Conservation (phyloP, 2,329 filamentous ascomycete species). For the Cercospora brassicicola region DNA sequence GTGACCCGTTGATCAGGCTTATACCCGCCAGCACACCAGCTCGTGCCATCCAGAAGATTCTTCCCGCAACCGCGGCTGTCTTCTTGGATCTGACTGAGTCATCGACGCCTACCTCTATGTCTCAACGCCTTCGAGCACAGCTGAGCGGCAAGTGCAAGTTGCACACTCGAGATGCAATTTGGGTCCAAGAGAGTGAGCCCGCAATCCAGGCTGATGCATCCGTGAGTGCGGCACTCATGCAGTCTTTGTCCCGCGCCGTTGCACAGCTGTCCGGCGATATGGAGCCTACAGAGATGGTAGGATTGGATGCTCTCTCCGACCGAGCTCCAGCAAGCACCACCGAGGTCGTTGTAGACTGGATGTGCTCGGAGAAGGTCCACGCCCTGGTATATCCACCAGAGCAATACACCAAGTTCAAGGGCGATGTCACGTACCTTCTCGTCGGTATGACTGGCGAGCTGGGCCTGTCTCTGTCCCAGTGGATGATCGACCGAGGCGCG, state of each 20-base stretch:
- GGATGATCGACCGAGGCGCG: slow-evolving; percentile 38
- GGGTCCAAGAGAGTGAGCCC: neutral
- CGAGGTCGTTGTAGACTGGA: neutral
- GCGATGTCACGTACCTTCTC: slow-evolving; percentile 2
- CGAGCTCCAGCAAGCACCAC: neutral
- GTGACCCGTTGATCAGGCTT: neutral
- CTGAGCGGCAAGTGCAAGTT: neutral
- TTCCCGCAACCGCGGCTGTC: neutral
- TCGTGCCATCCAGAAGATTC: neutral
- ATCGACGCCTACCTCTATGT: neutral
- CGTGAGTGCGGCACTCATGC: neutral
- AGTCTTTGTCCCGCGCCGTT: neutral
- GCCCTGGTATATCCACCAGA: neutral
- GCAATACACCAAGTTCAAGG: neutral
- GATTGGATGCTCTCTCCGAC: neutral
- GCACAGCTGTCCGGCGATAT: neutral
- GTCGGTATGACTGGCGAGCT: slow-evolving; percentile 37
- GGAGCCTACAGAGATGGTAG: neutral
- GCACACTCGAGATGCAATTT: neutral
- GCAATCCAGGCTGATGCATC: neutral
- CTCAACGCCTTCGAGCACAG: neutral
- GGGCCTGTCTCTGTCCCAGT: slow-evolving; percentile 36
- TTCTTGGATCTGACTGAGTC: neutral
- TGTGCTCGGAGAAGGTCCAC: neutral
- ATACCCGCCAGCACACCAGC: neutral